Conservation (phyloP, 495 filamentous ascomycete species). For the Aspergillus coremiiformis region DNA sequence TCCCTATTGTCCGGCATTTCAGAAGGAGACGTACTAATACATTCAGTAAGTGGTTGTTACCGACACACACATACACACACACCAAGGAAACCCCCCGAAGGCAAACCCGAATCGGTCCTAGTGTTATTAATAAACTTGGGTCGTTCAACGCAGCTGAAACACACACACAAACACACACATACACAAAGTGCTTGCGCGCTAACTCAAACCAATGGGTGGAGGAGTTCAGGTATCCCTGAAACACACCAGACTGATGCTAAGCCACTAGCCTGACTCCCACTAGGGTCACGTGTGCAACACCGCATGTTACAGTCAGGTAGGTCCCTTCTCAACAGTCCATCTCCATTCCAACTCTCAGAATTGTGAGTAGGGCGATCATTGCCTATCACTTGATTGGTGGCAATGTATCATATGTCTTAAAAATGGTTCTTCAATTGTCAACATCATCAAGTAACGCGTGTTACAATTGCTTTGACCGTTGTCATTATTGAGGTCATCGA, state of each 20-base stretch:
- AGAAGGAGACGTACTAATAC: neutral
- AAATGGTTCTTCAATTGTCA: neutral
- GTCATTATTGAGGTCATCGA: too few species aligned
- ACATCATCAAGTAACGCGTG: neutral
- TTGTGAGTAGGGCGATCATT: neutral
- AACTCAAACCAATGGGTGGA: conserved; percentile 7
- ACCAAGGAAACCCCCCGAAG: neutral
- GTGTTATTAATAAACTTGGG: neutral
- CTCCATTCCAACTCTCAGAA: too few species aligned
- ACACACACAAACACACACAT: too few species aligned
- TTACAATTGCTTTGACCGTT: neutral
- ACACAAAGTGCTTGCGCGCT: conserved; percentile 12
- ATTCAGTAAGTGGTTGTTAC: too few species aligned
- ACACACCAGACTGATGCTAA: conserved; percentile 10
- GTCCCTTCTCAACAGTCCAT: neutral
- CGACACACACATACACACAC: neutral
- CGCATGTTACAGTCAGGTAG: neutral
- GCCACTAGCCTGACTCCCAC: conserved; percentile 2
- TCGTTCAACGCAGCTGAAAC: conserved; percentile 13
- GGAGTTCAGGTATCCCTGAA: conserved; percentile 12
- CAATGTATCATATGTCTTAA: neutral
- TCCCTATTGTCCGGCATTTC: neutral
- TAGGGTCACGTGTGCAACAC: conserved; percentile 6
- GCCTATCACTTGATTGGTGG: neutral
- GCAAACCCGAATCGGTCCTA: neutral